Base-by-base conservation (phyloP, 1,284 basidiomycete species). In the Ustilago cynodontis region DNA sequence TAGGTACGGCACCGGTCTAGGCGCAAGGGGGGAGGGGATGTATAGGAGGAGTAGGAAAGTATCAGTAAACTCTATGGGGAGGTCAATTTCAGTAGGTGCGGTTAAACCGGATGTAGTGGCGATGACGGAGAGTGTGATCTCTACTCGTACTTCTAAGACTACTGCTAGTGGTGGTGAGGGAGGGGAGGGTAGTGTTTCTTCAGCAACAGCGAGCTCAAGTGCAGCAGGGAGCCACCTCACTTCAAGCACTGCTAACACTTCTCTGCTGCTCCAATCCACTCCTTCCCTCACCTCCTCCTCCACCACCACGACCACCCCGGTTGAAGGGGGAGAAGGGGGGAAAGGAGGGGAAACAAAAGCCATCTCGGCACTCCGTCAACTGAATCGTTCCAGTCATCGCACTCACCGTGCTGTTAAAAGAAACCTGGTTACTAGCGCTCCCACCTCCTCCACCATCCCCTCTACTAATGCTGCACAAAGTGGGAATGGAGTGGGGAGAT, bases 41-140 rank as follows among this genome's bases (percentile, higher is more conserved):
- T n/a, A n/a, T n/a, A n/a, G n/a, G 8, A 61, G 71, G 35, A 67
- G 58, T 35, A 49, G 71, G 37, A 76, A 76, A 24, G 53, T 70
- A 5, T 76, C 72, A 16, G 61, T 76, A 33, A 65, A 71, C n/a
- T 76, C 68, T 28, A 45, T 18, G 22, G 37, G 57, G 26, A 33
- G 72, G 11, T 74, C 71, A 10, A 71, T 76, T 41, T 76, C 68
- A 2, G 50, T 76, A 13, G 22, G 10, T 4, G 55, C 58, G 8
- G n/a, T 61, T 14, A 59, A 51, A 14, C 55, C 71, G 18, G 71
- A 74, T 14, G 71, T 59, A 1, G 52, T 47, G 2, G 66, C 66
- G 3, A 54, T 5, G 13, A 69, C 66, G 3, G 71, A 65, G 22
- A 74, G 71, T 22, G 71, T 74, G 9, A 59, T 74, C 1, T 65